These are phyloP conservation scores for Citrullus colocynthis DNA, from an alignment of 306 rosid genomes.

Conservation along the genomic window DNA sequence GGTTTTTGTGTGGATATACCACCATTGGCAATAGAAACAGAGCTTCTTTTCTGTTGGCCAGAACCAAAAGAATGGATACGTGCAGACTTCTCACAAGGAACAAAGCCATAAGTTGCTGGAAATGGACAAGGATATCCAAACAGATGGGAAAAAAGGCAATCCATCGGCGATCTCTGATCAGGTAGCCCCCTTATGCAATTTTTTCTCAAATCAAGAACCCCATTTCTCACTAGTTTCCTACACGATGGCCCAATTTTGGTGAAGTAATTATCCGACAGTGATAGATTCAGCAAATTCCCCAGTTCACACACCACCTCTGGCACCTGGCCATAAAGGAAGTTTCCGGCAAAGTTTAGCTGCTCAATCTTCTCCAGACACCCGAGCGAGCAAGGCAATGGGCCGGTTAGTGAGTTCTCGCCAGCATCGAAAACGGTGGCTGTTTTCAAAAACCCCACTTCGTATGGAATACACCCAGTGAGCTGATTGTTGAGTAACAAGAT, in stretches of 20 bases:
- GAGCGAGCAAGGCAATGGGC: constrained; percentile 30
- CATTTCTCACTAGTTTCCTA: constrained; percentile 16
- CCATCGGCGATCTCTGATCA: constrained; percentile 21
- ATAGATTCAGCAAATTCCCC: constrained; percentile 20
- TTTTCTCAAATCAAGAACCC: constrained; percentile 27
- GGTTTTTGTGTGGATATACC: background rate
- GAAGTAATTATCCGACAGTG: constrained; percentile 30
- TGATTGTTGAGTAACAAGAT: constrained; percentile 21
- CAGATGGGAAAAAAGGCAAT: constrained; percentile 16
- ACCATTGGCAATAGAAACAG: background rate
- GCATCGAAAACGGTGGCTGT: constrained; percentile 26
- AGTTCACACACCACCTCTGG: constrained; percentile 29
- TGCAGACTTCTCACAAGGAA: constrained; percentile 19
- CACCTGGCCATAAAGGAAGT: constrained; percentile 23
- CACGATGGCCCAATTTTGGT: constrained; percentile 21
- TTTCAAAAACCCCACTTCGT: constrained; percentile 27
- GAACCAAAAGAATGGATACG: background rate
- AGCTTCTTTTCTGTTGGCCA: background rate
- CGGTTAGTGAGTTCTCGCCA: constrained; percentile 25
- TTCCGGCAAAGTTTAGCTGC: constrained; percentile 33
- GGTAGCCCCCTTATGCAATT: constrained; percentile 29
- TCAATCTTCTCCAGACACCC: constrained; percentile 25
- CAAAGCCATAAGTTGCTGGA: constrained; percentile 7
- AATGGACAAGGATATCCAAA: constrained; percentile 11
- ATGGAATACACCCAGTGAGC: constrained; percentile 33